A percentile compares a stretch with the other conserved stretches of the same genome.
Conservation (phyloP, 768 basidiomycete genomes). For the Mrakia gelida region DNA sequence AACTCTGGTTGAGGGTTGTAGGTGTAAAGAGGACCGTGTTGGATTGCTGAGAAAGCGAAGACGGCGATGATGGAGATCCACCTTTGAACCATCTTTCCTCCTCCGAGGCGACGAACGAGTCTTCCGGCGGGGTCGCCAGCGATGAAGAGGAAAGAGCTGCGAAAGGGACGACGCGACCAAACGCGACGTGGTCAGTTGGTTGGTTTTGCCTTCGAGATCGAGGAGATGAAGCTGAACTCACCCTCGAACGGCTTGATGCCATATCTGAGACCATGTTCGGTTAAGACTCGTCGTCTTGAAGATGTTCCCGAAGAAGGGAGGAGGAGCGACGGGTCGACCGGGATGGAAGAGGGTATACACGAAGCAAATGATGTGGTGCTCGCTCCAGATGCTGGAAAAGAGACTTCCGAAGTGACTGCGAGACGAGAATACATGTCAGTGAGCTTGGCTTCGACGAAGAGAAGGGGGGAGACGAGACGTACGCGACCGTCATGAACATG, state of each 20-base stretch:
- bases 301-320: neutral
- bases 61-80: neutral
- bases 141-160: neutral
- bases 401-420: neutral
- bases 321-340: neutral
- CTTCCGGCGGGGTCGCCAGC: neutral
- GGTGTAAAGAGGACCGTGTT: neutral
- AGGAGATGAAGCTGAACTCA: neutral
- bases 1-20: neutral
- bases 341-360: neutral
- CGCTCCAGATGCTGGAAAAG: neutral
- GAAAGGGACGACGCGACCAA: neutral
- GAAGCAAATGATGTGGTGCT: neutral
- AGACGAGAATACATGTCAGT: neutral
- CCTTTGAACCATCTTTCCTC: neutral
- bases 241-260: neutral
- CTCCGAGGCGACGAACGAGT: neutral
- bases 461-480: neutral
- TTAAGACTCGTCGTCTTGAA: neutral
- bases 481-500: neutral
- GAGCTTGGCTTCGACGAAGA: neutral
- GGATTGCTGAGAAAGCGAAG: neutral
- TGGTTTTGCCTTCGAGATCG: neutral
- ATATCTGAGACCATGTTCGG: neutral
- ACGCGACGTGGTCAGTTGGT: neutral